A percentile compares a stretch with the other conserved stretches of the same genome.
These are phyloP conservation scores for Stephanocyclus meneghinianus DNA, from an alignment of 352 stramenopile species.

Conservation along the genomic window DNA sequence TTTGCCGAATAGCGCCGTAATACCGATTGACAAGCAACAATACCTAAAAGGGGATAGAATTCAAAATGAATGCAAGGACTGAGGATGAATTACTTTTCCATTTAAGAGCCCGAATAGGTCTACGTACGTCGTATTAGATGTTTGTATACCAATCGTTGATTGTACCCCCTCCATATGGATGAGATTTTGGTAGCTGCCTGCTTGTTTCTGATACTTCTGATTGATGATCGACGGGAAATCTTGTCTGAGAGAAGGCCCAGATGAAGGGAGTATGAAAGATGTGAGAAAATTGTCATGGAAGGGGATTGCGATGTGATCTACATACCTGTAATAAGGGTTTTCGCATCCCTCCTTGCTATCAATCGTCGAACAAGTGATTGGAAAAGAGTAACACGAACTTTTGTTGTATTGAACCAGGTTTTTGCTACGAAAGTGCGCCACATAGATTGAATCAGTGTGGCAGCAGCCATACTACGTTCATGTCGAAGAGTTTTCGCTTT, in stretches of 20 bases:
- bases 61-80: neutral
- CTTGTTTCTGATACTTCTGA: neutral
- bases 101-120: neutral
- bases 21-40: constrained; percentile 1
- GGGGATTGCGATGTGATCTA: neutral
- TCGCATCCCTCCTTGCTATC: neutral
- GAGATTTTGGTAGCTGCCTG: neutral
- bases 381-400: neutral
- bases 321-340: neutral
- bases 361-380: neutral
- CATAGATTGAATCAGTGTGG: neutral
- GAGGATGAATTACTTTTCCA: constrained; percentile 1
- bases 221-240: neutral
- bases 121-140: neutral
- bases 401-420: neutral
- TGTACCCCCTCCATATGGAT: neutral
- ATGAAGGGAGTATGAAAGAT: too few species aligned
- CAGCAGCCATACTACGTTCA: neutral
- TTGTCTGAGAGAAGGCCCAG: neutral
- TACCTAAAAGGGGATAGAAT: neutral
- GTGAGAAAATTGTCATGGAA: too few species aligned
- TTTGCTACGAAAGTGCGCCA: neutral
- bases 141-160: neutral
- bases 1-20: neutral
- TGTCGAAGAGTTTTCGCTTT: neutral